Base-by-base conservation (phyloP, 176 grass and related monocot species). In the Cenchrus purpureus region DNA sequence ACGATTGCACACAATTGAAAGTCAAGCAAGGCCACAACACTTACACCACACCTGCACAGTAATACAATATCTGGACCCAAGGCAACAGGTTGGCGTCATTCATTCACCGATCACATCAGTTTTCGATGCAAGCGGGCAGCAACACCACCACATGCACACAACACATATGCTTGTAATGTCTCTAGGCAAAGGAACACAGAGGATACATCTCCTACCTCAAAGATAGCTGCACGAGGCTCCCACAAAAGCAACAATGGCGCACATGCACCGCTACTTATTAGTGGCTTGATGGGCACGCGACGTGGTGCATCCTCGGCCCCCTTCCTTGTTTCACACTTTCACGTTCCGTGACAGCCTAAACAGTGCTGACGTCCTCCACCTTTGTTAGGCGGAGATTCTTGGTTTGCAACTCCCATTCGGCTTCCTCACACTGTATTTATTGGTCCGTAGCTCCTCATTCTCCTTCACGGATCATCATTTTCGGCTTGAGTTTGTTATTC, bases 1-100 rank as follows among this genome's bases (percentile, higher is more conserved):
- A 40, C 37, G 37, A 40, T 40, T 40, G 37, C 37, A 40, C 37
- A 14, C 19, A 54, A 54, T 7, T 8, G 45, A 28, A 57, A 74
- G 43, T 7, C 34, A 68, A 7, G 43, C 67, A 17, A 16, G 2
- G 9, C 15, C 37, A 3, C 37, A 46, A 34, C 40, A 45, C 43
- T 17, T 55, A 4, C 8, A 50, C 46, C 49, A 77, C 86, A 87
- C 66, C 49, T 68, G 55, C 57, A 84, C 67, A 28, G 37, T 40
- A 40, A 40, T 40, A 40, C 2, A 32, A 46, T 45, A 88, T 17
- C 70, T n/a, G 16, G 4, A 57, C 8, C 50, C 19, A 37, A 20
- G 16, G 11, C 12, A 17, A 29, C 49, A 42, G 25, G 42, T 34
- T 50, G 44, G n/a, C 13, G 50, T 87, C 68, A 69, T 57, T 73